Conservation (phyloP, 371 early-diverging fungal species). For the Lichtheimia corymbifera region DNA sequence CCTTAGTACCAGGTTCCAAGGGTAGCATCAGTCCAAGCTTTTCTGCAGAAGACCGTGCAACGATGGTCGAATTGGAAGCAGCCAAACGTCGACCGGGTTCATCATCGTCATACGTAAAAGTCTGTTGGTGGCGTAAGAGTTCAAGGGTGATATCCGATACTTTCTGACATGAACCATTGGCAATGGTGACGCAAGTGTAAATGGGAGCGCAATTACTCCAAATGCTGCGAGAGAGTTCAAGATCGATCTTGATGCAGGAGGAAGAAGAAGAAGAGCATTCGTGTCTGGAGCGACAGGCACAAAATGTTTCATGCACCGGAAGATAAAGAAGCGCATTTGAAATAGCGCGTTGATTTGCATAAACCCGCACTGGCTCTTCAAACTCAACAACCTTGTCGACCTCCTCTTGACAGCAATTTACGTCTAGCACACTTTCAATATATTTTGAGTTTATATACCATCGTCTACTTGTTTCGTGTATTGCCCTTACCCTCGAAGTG, state of each 20-base stretch:
- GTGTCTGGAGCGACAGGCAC: not conserved
- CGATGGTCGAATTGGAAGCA: constrained; percentile 16
- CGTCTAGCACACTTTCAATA: too few species aligned
- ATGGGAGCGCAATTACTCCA: constrained; percentile 37
- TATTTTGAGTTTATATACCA: too few species aligned
- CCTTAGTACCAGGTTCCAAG: constrained; percentile 15
- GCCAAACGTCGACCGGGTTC: constrained; percentile 4
- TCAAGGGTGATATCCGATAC: constrained; percentile 23
- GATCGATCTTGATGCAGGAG: constrained; percentile 13
- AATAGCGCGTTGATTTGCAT: constrained; percentile 4
- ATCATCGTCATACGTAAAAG: constrained; percentile 7
- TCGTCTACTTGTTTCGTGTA: too few species aligned
- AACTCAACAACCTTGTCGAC: too few species aligned
- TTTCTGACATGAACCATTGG: constrained; percentile 15
- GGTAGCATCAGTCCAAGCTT: constrained; percentile 33
- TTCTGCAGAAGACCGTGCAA: constrained; percentile 10
- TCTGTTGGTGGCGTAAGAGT: constrained; percentile 27
- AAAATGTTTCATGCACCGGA: constrained; percentile 15
- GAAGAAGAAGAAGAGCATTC: constrained; percentile 14
- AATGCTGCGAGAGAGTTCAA: constrained; percentile 21
- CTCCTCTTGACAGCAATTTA: too few species aligned
- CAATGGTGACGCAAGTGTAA: constrained; percentile 20
- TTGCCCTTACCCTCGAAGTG: constrained; percentile 22
- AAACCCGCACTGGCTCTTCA: too few species aligned
- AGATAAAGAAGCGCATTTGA: constrained; percentile 14